A percentile compares a stretch with the other conserved stretches of the same genome.
Evolutionary conservation across 2,329 filamentous ascomycete species (phyloP).

Genomic region (Periconia sp.): DNA sequence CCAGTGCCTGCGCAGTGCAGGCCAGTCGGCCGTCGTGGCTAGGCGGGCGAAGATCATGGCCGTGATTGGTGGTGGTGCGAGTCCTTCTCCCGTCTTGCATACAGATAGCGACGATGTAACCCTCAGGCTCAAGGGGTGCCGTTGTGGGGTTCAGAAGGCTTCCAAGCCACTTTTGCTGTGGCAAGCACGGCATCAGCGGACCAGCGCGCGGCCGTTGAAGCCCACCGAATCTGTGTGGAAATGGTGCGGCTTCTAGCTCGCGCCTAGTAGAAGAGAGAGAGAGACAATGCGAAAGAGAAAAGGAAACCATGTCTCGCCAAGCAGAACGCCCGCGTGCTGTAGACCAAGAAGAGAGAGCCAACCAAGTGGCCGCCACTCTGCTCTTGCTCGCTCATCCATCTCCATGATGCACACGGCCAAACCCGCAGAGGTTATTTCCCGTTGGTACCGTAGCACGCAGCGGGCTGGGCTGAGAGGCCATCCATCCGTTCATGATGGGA

Average conservation of each 20-base stretch:
- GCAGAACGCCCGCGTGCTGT: too few species aligned
- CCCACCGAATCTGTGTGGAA: conserved; percentile 41
- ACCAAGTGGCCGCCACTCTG: too few species aligned
- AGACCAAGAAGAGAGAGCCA: too few species aligned
- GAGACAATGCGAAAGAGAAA: background rate
- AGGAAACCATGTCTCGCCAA: background rate
- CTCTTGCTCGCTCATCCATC: too few species aligned
- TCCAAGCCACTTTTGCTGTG: conserved; percentile 31
- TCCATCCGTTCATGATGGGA: too few species aligned
- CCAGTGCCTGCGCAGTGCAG: background rate
- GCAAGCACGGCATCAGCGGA: conserved; percentile 1
- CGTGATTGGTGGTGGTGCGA: conserved; percentile 26
- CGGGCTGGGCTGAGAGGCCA: too few species aligned
- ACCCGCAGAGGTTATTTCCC: too few species aligned
- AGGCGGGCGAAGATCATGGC: conserved; percentile 7
- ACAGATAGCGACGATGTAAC: background rate
- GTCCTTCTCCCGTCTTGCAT: background rate
- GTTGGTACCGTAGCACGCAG: too few species aligned
- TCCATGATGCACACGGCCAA: too few species aligned
- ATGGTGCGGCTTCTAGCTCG: conserved; percentile 27
- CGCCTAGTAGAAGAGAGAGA: too few species aligned
- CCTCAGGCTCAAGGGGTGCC: conserved; percentile 7
- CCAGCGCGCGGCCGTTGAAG: conserved; percentile 14
- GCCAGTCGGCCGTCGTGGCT: background rate
- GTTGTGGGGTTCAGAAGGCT: conserved; percentile 25